Evolutionary conservation across 495 filamentous ascomycete species (phyloP).

Genomic region (Rhizodiscina lignyota): DNA sequence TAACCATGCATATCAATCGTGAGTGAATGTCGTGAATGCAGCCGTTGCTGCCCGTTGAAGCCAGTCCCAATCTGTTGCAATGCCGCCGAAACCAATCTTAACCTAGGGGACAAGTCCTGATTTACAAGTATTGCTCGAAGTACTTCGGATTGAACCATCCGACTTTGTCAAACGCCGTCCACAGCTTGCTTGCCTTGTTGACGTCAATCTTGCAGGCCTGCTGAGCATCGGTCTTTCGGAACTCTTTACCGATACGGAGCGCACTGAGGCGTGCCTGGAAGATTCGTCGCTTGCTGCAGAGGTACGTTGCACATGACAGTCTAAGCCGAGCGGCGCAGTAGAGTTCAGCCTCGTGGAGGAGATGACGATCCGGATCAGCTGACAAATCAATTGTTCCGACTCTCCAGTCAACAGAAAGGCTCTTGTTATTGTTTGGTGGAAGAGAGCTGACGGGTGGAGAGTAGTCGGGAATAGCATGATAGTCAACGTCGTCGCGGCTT

Average conservation of each 20-base stretch:
- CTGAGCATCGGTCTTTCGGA: conserved; percentile 94
- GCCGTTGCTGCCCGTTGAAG: too few species aligned
- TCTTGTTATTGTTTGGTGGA: conserved; percentile 42
- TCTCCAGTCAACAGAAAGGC: conserved; percentile 78
- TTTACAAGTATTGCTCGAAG: conserved; percentile 36
- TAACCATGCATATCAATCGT: too few species aligned
- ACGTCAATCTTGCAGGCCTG: conserved; percentile 97
- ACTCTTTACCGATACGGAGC: conserved; percentile 59
- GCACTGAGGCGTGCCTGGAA: conserved; percentile 62
- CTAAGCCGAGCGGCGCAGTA: conserved; percentile 64
- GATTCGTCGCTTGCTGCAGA: conserved; percentile 89
- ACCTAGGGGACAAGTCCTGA: too few species aligned
- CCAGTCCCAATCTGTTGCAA: too few species aligned
- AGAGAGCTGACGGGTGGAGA: conserved; percentile 58
- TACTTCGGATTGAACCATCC: conserved; percentile 63
- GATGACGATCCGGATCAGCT: conserved; percentile 57
- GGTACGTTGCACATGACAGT: conserved; percentile 76
- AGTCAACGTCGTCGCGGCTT: conserved; percentile 77
- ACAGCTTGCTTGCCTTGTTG: conserved; percentile 94
- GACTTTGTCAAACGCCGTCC: conserved; percentile 78
- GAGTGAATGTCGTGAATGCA: too few species aligned
- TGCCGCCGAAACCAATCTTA: too few species aligned
- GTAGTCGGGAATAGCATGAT: conserved; percentile 57
- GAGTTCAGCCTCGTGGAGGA: conserved; percentile 69
- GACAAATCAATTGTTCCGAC: conserved; percentile 63